Conservation (phyloP, 495 filamentous ascomycete species). For the Podospora appendiculata region DNA sequence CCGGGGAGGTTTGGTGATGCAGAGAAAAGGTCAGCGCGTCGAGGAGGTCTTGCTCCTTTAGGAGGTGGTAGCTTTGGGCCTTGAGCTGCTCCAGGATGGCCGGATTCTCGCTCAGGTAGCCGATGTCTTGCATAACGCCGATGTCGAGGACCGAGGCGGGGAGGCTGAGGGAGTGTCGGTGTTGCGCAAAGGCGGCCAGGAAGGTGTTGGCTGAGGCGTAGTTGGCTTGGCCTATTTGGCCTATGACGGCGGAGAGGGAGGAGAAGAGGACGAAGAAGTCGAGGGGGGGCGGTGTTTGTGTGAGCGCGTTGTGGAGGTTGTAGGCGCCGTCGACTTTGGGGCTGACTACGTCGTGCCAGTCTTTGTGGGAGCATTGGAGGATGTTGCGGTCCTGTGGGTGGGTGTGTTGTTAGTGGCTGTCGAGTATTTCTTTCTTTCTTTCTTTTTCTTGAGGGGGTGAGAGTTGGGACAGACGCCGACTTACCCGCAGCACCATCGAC, state of each 20-base stretch:
- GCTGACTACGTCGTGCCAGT: constrained; percentile 16
- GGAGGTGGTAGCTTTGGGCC: no score
- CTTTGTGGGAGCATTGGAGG: no score
- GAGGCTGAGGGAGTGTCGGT: neutral
- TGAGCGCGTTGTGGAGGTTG: constrained; percentile 21
- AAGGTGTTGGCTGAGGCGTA: constrained; percentile 55
- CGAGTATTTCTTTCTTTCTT: constrained; percentile 8
- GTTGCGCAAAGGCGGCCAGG: constrained; percentile 34
- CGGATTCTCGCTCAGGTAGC: constrained; percentile 12
- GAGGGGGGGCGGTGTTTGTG: constrained; percentile 13
- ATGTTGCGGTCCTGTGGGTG: no score
- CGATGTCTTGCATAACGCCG: constrained; percentile 15
- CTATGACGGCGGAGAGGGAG: constrained; percentile 34
- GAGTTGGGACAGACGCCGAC: no score
- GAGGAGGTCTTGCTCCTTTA: no score
- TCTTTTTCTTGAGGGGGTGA: neutral
- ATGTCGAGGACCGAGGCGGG: constrained; percentile 13
- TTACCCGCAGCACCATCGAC: constrained; percentile 31
- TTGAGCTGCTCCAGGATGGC: no score
- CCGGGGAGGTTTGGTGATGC: no score
- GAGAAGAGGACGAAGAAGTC: constrained; percentile 52
- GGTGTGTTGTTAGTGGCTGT: constrained; percentile 19
- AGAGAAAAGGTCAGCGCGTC: no score
- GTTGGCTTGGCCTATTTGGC: constrained; percentile 45
- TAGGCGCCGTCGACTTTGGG: constrained; percentile 37